Conservation (phyloP, 1,284 basidiomycete genomes). For the Ustilago hordei region DNA sequence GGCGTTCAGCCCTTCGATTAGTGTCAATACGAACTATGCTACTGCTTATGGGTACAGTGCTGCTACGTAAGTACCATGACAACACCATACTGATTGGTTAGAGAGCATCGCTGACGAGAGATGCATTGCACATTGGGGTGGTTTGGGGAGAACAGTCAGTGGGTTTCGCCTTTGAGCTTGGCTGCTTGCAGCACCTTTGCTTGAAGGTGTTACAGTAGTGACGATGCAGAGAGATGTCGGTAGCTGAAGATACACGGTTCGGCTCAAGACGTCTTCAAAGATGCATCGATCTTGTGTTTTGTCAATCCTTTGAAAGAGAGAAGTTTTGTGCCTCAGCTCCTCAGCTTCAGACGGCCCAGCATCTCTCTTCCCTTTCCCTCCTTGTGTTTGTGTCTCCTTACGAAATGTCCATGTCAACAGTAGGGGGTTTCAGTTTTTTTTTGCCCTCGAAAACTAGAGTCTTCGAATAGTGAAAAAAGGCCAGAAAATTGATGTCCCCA, state of each 20-base stretch:
- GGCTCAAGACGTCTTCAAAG: not conserved
- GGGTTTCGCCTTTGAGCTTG: constrained; percentile 16
- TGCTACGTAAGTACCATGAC: constrained; percentile 25
- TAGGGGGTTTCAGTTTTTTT: no score
- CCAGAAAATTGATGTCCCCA: no score
- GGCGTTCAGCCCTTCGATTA: constrained; percentile 12
- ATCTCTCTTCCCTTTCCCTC: not conserved
- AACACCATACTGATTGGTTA: no score
- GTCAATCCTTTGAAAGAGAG: not conserved
- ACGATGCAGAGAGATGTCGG: not conserved
- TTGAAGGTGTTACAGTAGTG: not conserved
- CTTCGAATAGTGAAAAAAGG: no score
- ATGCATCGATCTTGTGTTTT: not conserved
- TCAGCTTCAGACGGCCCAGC: not conserved
- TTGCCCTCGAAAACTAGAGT: no score
- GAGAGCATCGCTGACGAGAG: no score
- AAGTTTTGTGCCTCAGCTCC: not conserved
- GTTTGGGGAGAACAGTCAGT: constrained; percentile 12
- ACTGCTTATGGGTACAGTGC: constrained; percentile 19
- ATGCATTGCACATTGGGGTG: no score
- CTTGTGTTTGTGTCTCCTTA: not conserved
- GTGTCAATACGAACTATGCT: constrained; percentile 1
- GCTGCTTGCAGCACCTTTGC: constrained; percentile 22
- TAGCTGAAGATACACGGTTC: not conserved
- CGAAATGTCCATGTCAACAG: not conserved